phyloP scores from a whole-genome alignment of 2,329 filamentous ascomycete species.

The Xenosphaeropsis pyriputrescens region DNA sequence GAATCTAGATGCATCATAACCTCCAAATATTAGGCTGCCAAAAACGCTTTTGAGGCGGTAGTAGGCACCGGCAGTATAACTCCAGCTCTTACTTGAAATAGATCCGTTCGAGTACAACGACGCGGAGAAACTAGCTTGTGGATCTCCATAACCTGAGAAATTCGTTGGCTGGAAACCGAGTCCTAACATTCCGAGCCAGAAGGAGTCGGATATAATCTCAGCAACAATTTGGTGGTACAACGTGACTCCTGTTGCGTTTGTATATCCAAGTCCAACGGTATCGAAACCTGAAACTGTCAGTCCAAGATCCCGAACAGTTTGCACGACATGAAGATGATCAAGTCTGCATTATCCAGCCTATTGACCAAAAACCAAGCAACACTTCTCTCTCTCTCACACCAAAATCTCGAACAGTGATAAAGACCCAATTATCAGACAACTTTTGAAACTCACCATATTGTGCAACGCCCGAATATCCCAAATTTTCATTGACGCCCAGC shows the following conservation, averaged over 20 bases:
- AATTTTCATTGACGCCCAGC: constrained; percentile 21
- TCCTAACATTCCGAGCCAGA: constrained; percentile 20
- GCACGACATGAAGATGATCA: too few relatives aligned
- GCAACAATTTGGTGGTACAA: constrained; percentile 9
- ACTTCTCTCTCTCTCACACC: background rate
- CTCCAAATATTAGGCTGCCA: constrained; percentile 21
- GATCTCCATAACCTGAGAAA: constrained; percentile 19
- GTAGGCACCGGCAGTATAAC: constrained; percentile 22
- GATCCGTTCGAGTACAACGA: constrained; percentile 17
- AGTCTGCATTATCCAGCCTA: too few relatives aligned
- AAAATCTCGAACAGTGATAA: too few relatives aligned
- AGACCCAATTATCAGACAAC: background rate
- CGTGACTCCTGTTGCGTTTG: constrained; percentile 6
- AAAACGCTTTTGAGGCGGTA: constrained; percentile 19
- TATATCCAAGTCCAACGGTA: constrained; percentile 11
- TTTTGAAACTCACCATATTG: background rate
- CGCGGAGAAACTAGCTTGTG: constrained; percentile 17
- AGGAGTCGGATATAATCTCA: constrained; percentile 7
- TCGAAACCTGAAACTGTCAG: constrained; percentile 7
- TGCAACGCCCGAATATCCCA: constrained; percentile 16
- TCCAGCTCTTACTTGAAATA: constrained; percentile 22
- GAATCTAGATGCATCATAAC: constrained; percentile 22
- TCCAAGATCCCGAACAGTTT: too few relatives aligned
- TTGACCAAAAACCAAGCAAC: background rate
- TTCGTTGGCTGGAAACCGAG: constrained; percentile 21